Base-by-base conservation (phyloP, 495 filamentous ascomycete species). In the Hypomontagnella monticulosa region DNA sequence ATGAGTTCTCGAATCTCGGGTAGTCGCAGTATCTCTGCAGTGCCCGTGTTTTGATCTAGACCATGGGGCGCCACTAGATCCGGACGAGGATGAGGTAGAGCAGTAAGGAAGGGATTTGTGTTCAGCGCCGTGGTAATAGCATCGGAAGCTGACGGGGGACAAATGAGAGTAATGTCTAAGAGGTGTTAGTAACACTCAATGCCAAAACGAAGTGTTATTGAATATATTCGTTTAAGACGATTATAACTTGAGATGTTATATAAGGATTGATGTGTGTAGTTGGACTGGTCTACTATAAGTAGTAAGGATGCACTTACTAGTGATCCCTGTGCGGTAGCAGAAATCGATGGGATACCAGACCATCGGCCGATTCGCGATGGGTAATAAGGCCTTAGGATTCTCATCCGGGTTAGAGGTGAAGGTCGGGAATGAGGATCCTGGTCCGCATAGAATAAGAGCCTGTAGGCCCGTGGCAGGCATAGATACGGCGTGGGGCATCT, bases 331-430 rank as follows among this genome's bases (percentile, higher is more conserved):
- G 14, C 92, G 83, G 73, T 93, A 90, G 71, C 93, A 96, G 79
- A 91, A 97, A 61, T 97, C 92, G 43, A 99, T 81, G 0, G 92
- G 88, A 75, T 97, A 98, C 87, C 89, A 97, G 33, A 99, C 85
- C 95, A 98, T 97, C 0, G 94, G 94, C 56, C 93, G 83, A 76
- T 98, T 98, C 56, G 94, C 95, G 51, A 98, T 90, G 6, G 93
- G 93, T 20, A 98, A 80, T 7, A 99, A 85, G 46, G 91, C 91
- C 78, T 98, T 99, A 3, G 93, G 93, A 56, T 89, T 88, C 70
- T 96, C 92, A 74, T 94, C 89, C 4, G 93, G 89, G 54, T 90
- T 91, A 6, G 91, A 88, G 2, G 93, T 97, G 77, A 98, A 97
- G 0, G 96, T 97, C 36, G 90, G 91, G 55, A 98, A 89, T 2